Percentiles rank a stretch among this genome's conserved stretches.
These are phyloP conservation scores for Lipomyces orientalis DNA, from an alignment of 805 yeast species.

Conservation along the genomic window DNA sequence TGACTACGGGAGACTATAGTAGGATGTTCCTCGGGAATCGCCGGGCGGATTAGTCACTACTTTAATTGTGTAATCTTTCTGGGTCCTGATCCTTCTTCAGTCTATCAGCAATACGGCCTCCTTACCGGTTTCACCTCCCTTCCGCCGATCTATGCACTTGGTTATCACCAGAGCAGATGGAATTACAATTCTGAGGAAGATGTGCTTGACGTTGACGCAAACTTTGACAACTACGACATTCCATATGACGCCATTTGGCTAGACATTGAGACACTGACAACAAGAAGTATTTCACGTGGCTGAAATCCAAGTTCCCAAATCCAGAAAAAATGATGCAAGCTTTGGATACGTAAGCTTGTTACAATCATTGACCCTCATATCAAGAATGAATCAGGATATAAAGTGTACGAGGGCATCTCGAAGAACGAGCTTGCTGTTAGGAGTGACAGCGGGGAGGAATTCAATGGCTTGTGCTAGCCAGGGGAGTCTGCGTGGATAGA, in stretches of 20 bases:
- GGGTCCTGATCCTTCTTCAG: slow-evolving; percentile 60
- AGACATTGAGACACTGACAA: slow-evolving; percentile 86
- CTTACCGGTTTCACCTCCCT: slow-evolving; percentile 75
- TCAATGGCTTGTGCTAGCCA: slow-evolving; percentile 96
- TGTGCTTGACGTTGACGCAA: slow-evolving; percentile 67
- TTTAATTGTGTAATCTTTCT: no score
- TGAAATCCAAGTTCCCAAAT: slow-evolving; percentile 70
- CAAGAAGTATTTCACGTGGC: slow-evolving; percentile 93
- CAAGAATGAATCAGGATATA: slow-evolving; percentile 62
- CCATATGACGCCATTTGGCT: slow-evolving; percentile 95
- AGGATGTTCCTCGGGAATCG: no score
- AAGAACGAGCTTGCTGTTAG: slow-evolving; percentile 54
- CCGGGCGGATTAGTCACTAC: no score
- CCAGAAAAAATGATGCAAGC: slow-evolving; percentile 70
- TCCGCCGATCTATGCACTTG: slow-evolving; percentile 80
- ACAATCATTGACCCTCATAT: slow-evolving; percentile 92
- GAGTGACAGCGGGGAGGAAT: slow-evolving; percentile 56
- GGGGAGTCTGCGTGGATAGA: slow-evolving; percentile 96
- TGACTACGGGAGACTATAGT: no score
- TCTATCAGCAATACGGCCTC: slow-evolving; percentile 65
- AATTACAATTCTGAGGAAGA: slow-evolving; percentile 89
- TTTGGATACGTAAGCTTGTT: slow-evolving; percentile 76
- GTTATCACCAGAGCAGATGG: slow-evolving; percentile 98
- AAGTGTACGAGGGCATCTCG: slow-evolving; percentile 60
- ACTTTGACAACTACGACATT: slow-evolving; percentile 73